These are phyloP conservation scores for Phaeosphaeria sp. DNA, from an alignment of 2,329 filamentous ascomycete species.

Conservation along the genomic window DNA sequence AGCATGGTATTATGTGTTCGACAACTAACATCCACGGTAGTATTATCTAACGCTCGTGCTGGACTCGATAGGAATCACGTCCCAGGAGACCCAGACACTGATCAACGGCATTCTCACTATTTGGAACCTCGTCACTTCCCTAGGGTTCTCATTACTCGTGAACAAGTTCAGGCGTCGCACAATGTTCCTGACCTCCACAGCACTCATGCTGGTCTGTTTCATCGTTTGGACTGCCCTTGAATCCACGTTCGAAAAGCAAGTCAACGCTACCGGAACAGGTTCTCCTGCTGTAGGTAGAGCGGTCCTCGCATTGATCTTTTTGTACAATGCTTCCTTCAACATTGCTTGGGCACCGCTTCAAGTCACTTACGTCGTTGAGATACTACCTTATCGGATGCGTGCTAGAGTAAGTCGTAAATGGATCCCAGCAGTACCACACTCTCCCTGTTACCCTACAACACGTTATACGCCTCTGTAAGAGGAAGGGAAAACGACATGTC, in stretches of 20 bases:
- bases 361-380: slow-evolving; percentile 37
- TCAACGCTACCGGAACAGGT: not conserved
- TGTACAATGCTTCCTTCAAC: slow-evolving; percentile 54
- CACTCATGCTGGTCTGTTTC: slow-evolving; percentile 53
- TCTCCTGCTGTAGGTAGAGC: slow-evolving; percentile 24
- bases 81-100: slow-evolving; percentile 39
- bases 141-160: slow-evolving; percentile 48
- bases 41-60: slow-evolving; percentile 45
- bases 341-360: slow-evolving; percentile 23
- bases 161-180: slow-evolving; percentile 51
- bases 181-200: slow-evolving; percentile 51
- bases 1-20: not conserved
- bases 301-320: slow-evolving; percentile 58
- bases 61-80: slow-evolving; percentile 46
- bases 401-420: slow-evolving; percentile 31
- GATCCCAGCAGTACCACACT: no score
- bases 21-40: not conserved
- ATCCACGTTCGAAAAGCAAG: slow-evolving; percentile 6
- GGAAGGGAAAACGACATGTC: no score
- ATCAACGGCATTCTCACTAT: slow-evolving; percentile 51
- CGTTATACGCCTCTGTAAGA: no score
- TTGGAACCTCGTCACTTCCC: slow-evolving; percentile 46
- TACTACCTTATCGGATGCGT: slow-evolving; percentile 34
- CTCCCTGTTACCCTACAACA: not conserved
- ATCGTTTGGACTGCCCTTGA: slow-evolving; percentile 30